phyloP scores from a whole-genome alignment of 2,329 filamentous ascomycete genomes.

The Exophiala sideris region DNA sequence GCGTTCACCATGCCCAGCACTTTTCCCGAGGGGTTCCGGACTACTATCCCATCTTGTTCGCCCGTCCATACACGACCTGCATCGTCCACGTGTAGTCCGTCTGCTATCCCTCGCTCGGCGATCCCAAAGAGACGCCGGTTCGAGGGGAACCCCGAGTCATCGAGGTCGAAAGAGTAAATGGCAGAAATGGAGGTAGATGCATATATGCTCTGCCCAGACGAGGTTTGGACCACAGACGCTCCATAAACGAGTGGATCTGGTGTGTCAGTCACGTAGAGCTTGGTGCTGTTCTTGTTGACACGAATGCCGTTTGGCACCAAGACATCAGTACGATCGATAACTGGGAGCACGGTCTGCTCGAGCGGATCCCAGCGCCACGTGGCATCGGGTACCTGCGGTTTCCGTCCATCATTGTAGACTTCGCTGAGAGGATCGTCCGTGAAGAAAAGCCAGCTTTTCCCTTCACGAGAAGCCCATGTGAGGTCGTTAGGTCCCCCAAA shows the following conservation, averaged over 20 bases:
- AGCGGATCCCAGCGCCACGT: neutral
- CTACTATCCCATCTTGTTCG: neutral
- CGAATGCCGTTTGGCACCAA: neutral
- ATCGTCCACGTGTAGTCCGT: conserved; percentile 1
- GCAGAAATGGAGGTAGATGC: neutral
- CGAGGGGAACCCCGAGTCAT: neutral
- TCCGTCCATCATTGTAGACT: neutral
- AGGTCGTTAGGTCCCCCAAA: neutral
- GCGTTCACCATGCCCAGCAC: conserved; percentile 1
- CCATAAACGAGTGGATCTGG: neutral
- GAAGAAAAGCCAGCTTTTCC: neutral
- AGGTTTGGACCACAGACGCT: neutral
- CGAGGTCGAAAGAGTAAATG: neutral
- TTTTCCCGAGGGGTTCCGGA: neutral
- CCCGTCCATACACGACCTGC: neutral
- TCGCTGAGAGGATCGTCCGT: neutral
- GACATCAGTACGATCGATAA: neutral
- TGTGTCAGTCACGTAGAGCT: neutral
- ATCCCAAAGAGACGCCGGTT: neutral
- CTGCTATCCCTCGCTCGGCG: neutral
- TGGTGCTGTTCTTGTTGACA: neutral
- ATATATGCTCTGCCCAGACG: neutral
- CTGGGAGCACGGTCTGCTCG: neutral
- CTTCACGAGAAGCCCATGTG: neutral
- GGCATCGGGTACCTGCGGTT: neutral